Conservation (phyloP, 331 rosid genomes). For the Rosa hybrid region DNA sequence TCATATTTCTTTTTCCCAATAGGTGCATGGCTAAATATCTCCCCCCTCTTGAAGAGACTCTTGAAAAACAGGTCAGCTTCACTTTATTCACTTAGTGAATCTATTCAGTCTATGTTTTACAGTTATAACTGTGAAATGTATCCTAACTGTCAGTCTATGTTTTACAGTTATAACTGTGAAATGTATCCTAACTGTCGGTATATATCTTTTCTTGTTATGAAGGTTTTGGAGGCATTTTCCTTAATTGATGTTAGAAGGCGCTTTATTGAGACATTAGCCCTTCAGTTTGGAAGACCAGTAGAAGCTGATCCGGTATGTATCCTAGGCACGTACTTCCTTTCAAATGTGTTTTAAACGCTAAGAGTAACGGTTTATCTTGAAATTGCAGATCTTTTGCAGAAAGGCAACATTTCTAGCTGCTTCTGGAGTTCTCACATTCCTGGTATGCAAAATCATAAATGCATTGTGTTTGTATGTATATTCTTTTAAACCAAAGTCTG, state of each 20-base stretch:
- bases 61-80: constrained; percentile 79
- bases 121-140: not conserved
- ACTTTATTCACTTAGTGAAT: constrained; percentile 9
- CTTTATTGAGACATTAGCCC: constrained; percentile 83
- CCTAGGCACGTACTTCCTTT: constrained; percentile 22
- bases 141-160: constrained; percentile 1
- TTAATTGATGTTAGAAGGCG: constrained; percentile 71
- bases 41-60: constrained; percentile 84
- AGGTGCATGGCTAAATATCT: constrained; percentile 99
- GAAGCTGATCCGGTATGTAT: constrained; percentile 92
- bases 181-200: not conserved
- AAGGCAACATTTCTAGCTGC: constrained; percentile 70
- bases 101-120: constrained; percentile 21
- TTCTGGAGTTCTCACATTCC: constrained; percentile 72
- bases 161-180: not conserved
- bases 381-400: constrained; percentile 81
- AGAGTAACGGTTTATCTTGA: constrained; percentile 20
- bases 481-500: constrained; percentile 14
- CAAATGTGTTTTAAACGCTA: constrained; percentile 6
- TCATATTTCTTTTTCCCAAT: constrained; percentile 20
- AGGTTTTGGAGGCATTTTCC: constrained; percentile 85
- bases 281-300: constrained; percentile 73
- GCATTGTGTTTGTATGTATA: constrained; percentile 7
- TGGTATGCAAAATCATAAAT: constrained; percentile 56
- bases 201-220: constrained; percentile 7